Conservation (phyloP, 179 eudicot species). For the Silene vulgaris region DNA sequence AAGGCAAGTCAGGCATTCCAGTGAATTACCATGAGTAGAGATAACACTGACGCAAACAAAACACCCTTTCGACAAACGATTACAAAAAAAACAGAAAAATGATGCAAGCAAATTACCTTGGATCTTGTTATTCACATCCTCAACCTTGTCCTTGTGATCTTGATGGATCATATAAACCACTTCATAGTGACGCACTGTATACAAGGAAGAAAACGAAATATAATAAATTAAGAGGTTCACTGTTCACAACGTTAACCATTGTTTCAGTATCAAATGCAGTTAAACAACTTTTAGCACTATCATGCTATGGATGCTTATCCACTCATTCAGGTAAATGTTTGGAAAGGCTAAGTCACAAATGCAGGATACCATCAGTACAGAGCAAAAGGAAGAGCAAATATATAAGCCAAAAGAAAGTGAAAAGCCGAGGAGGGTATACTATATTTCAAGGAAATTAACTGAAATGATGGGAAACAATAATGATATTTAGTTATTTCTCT, state of each 20-base stretch:
- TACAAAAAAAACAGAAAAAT: background rate
- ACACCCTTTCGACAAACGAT: background rate
- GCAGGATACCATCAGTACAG: too few species aligned
- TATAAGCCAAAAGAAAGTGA: too few species aligned
- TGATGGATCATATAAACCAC: constrained; percentile 85
- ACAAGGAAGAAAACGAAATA: constrained; percentile 11
- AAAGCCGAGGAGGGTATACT: background rate
- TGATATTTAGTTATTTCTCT: background rate
- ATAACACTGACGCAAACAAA: background rate
- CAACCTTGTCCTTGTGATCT: constrained; percentile 64
- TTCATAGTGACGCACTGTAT: constrained; percentile 90
- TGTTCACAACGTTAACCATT: constrained; percentile 1
- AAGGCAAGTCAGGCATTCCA: background rate
- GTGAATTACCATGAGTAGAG: background rate
- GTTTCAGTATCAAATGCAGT: background rate
- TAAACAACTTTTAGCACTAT: background rate
- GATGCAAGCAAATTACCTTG: constrained; percentile 46
- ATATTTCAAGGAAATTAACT: background rate
- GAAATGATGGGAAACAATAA: background rate
- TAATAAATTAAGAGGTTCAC: background rate
- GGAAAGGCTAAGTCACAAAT: too few species aligned
- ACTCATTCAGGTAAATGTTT: background rate
- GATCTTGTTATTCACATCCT: constrained; percentile 66
- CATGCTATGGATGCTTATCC: background rate
- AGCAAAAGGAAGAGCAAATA: too few species aligned